Percentiles rank a stretch among this genome's conserved stretches.
Evolutionary conservation across 2,329 filamentous ascomycete species (phyloP).

Genomic region (Paecilomyces formosus): DNA sequence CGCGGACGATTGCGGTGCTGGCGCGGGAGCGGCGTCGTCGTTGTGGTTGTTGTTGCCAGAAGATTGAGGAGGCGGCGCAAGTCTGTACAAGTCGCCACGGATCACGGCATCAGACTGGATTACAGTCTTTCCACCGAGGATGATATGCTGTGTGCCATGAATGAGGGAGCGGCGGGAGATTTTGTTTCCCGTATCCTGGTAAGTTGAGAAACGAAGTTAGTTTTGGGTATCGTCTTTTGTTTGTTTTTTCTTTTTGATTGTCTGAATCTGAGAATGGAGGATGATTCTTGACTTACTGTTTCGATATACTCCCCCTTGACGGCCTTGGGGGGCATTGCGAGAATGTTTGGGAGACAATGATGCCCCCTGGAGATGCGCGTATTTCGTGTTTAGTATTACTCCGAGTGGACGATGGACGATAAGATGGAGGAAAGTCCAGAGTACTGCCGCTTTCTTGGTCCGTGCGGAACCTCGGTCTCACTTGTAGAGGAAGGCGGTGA

Average conservation of each 20-base stretch:
- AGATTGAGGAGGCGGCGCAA: constrained; percentile 31
- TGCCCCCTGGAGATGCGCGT: not conserved
- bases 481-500: not conserved
- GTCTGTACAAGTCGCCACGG: constrained; percentile 71
- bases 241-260: not conserved
- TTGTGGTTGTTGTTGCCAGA: constrained; percentile 24
- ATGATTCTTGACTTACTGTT: constrained; percentile 56
- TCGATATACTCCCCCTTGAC: constrained; percentile 93
- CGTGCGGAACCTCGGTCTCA: not conserved
- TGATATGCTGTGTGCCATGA: constrained; percentile 94
- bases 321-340: constrained; percentile 63
- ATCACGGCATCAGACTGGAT: constrained; percentile 94
- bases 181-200: constrained; percentile 93
- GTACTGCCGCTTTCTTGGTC: not conserved
- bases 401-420: not conserved
- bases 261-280: not conserved
- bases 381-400: not conserved
- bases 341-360: not conserved
- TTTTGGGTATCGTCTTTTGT: not conserved
- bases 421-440: not conserved
- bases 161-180: constrained; percentile 87
- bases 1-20: constrained; percentile 19
- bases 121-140: constrained; percentile 90
- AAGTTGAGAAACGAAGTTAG: not conserved
- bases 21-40: constrained; percentile 19